These are phyloP conservation scores for Cyclotella kingstonii DNA, from an alignment of 108 stramenopile species.

Conservation along the genomic window DNA sequence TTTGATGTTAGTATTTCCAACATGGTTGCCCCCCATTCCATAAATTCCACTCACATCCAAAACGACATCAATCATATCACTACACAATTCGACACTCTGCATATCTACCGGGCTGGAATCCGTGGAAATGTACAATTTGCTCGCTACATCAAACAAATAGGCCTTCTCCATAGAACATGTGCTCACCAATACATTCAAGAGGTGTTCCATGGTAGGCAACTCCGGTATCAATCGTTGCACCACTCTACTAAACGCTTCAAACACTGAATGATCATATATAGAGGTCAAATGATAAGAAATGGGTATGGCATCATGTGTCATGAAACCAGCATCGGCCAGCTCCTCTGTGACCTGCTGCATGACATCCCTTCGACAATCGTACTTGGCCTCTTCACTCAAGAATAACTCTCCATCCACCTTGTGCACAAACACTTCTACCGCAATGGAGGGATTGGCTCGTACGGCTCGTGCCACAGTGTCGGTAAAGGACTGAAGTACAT, in stretches of 20 bases:
- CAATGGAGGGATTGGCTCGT: conserved; percentile 83
- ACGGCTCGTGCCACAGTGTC: conserved; percentile 87
- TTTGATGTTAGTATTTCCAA: too few species aligned
- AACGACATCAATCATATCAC: conserved; percentile 99
- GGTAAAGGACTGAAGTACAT: conserved; percentile 82
- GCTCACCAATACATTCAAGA: conserved; percentile 91
- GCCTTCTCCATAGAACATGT: conserved; percentile 98
- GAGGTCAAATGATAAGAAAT: conserved; percentile 92
- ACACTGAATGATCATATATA: conserved; percentile 98
- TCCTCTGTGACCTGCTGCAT: conserved; percentile 87
- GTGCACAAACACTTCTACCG: conserved; percentile 97
- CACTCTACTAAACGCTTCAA: conserved; percentile 92
- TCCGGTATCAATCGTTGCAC: conserved; percentile 94
- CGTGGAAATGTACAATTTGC: conserved; percentile 94
- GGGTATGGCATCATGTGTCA: conserved; percentile 70
- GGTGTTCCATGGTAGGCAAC: conserved; percentile 88
- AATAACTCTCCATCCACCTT: conserved; percentile 99
- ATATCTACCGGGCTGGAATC: conserved; percentile 97
- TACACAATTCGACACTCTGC: conserved; percentile 95
- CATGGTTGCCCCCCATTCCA: conserved; percentile 81
- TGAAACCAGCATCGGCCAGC: conserved; percentile 73
- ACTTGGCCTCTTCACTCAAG: conserved; percentile 95
- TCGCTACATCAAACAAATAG: conserved; percentile 96
- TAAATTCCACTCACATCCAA: conserved; percentile 99
- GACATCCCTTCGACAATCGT: conserved; percentile 93